These are phyloP conservation scores for Exophiala viscosa DNA, from an alignment of 2,329 filamentous ascomycete genomes.

Conservation along the genomic window DNA sequence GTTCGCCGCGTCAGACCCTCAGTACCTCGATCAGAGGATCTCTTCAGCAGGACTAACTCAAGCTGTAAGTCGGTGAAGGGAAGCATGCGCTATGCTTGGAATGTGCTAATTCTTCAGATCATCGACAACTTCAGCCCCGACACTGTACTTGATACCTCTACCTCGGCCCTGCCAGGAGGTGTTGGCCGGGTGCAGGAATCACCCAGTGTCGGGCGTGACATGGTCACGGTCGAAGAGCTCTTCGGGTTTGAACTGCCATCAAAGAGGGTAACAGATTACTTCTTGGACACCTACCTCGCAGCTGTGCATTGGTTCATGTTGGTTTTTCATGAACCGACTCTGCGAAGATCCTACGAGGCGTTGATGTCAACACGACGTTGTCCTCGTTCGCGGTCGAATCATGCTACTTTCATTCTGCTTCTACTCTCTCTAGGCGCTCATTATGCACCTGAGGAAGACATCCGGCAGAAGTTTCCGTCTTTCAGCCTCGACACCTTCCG, in stretches of 20 bases:
- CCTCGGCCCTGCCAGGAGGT: constrained; percentile 18
- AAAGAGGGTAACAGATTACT: constrained; percentile 29
- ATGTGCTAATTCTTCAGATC: constrained; percentile 27
- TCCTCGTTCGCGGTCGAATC: constrained; percentile 34
- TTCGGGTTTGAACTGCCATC: constrained; percentile 33
- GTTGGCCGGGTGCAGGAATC: constrained; percentile 24
- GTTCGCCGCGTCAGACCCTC: constrained; percentile 9
- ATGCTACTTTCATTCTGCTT: constrained; percentile 37
- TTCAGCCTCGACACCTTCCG: constrained; percentile 22
- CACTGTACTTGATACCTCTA: constrained; percentile 17
- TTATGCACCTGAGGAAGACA: constrained; percentile 33
- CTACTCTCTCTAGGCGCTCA: constrained; percentile 40
- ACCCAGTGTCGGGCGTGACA: constrained; percentile 32
- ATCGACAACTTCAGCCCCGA: constrained; percentile 22
- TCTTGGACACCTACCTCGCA: constrained; percentile 42
- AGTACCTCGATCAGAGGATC: constrained; percentile 16
- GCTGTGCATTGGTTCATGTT: constrained; percentile 46
- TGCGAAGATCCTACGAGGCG: constrained; percentile 30
- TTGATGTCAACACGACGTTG: constrained; percentile 36
- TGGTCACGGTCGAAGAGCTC: constrained; percentile 24
- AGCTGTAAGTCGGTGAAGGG: constrained; percentile 4
- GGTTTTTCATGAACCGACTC: constrained; percentile 43
- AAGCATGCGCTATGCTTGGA: background rate
- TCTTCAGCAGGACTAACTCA: constrained; percentile 19
- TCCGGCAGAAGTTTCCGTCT: constrained; percentile 19